Evolutionary conservation across 805 yeast species (phyloP).

Genomic region (Schizosaccharomyces lindneri): DNA sequence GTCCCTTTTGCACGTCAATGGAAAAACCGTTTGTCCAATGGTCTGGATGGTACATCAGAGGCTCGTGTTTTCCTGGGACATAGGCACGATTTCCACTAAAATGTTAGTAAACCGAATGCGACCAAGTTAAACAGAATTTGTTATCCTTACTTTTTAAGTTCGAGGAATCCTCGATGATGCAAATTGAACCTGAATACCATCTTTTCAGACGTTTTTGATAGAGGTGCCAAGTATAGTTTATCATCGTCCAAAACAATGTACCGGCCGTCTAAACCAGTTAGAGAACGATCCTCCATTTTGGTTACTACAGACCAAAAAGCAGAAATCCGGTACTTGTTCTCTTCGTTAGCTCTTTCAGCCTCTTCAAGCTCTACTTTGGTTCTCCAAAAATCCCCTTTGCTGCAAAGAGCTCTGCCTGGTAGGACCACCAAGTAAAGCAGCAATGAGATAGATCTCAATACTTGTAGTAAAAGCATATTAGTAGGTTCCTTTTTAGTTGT

Average conservation of each 20-base stretch:
- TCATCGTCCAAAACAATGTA: background rate
- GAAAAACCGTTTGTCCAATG: background rate
- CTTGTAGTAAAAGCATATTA: too few relatives aligned
- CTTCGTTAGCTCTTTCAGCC: background rate
- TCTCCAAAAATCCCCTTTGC: background rate
- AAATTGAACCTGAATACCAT: background rate
- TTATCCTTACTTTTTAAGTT: background rate
- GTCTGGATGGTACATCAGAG: background rate
- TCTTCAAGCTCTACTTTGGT: background rate
- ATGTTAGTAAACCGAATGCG: too few relatives aligned
- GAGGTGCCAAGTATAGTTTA: background rate
- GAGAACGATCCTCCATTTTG: background rate
- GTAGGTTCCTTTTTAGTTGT: too few relatives aligned
- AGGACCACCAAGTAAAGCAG: too few relatives aligned
- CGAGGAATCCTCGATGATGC: background rate
- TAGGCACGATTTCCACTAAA: background rate
- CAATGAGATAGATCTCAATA: too few relatives aligned
- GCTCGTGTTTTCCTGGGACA: background rate
- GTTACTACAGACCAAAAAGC: background rate
- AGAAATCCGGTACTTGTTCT: background rate
- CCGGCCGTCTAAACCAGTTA: background rate
- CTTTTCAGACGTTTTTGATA: background rate
- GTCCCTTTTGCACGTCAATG: background rate
- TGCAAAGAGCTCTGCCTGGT: too few relatives aligned
- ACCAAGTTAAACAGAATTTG: too few relatives aligned